Evolutionary conservation across 2,329 filamentous ascomycete genomes (phyloP).

Genomic region (Trichoderma atrobrunneum): DNA sequence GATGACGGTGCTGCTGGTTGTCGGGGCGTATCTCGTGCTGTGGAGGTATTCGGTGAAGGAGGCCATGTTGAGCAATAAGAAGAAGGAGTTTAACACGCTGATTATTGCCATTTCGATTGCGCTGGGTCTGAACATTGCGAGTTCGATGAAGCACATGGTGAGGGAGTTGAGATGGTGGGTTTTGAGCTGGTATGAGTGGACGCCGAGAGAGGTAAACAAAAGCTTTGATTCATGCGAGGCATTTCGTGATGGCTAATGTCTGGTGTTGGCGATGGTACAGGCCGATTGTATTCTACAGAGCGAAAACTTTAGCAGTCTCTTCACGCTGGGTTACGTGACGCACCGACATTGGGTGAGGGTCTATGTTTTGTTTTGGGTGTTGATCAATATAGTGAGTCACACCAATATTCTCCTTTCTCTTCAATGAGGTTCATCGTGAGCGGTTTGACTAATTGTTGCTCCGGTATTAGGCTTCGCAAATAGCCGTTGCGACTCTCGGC

Average conservation of each 20-base stretch:
- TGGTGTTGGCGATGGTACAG: background rate
- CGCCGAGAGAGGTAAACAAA: conserved; percentile 39
- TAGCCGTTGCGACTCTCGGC: conserved; percentile 42
- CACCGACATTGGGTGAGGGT: conserved; percentile 21
- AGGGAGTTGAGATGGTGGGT: conserved; percentile 47
- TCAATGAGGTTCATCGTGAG: background rate
- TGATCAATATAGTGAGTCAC: conserved; percentile 26
- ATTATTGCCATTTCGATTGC: conserved; percentile 44
- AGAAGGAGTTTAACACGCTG: conserved; percentile 43
- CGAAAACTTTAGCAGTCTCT: conserved; percentile 27
- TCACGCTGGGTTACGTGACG: conserved; percentile 23
- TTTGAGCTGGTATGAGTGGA: conserved; percentile 36
- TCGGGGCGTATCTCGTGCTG: conserved; percentile 31
- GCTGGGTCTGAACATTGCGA: conserved; percentile 42
- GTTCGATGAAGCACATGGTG: conserved; percentile 43
- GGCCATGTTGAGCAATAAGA: conserved; percentile 34
- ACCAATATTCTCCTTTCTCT: background rate
- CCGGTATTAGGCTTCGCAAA: conserved; percentile 37
- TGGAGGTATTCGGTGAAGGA: conserved; percentile 28
- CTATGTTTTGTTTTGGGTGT: conserved; percentile 25
- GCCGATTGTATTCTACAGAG: conserved; percentile 26
- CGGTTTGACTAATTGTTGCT: background rate
- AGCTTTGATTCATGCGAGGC: background rate
- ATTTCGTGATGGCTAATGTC: background rate
- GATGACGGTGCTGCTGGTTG: conserved; percentile 30